Evolutionary conservation across 1,284 basidiomycete genomes (phyloP), one percentile per base, ranked within the genome.

Genomic region (Microbotryomycetes sp.): DNA sequence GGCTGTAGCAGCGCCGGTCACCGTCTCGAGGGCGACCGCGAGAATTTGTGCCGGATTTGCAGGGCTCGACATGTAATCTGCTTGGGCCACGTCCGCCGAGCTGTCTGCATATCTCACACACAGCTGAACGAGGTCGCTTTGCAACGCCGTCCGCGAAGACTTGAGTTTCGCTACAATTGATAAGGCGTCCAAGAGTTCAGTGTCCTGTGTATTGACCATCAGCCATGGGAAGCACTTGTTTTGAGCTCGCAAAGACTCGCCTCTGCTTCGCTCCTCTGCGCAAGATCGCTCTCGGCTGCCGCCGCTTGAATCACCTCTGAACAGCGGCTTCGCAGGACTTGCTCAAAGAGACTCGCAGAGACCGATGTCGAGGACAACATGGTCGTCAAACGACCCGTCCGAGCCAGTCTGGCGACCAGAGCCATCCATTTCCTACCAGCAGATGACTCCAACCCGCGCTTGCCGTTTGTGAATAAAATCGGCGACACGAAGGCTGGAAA

Each of bases 381-480:
- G 5, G 23, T 30, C 2, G 51, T 13, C 11, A 68, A 29, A 13
- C 67, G 29, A 1, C 60, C 64, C 0, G 61, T 60, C 27, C 56
- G 52, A 0, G 67, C 65, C n/a, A 68, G 49, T 7, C 58, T 54
- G 1, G 57, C 62, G 15, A 68, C 52, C 21, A 68, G 45, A 2
- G 57, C 41, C 18, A 60, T 56, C 26, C 35, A 41, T 41, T 41
- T 41, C 18, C 35, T 41, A 9, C 18, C 18, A 9, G 18, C 9
- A 9, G 18, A 41, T 41, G 35, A 41, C 18, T 41, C 11, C 18
- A 41, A 41, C 35, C 9, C 18, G 9, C 18, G 7, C 2, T 21
- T 13, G n/a, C 26, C 23, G 27, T 45, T 41, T 23, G 21, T 21
- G 23, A 59, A 1, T 9, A 59, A 1, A 45, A 35, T 56, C 16